A percentile compares a stretch with the other conserved stretches of the same genome.
Conservation (phyloP, 257 asterid genomes). For the Ilex asprella region DNA sequence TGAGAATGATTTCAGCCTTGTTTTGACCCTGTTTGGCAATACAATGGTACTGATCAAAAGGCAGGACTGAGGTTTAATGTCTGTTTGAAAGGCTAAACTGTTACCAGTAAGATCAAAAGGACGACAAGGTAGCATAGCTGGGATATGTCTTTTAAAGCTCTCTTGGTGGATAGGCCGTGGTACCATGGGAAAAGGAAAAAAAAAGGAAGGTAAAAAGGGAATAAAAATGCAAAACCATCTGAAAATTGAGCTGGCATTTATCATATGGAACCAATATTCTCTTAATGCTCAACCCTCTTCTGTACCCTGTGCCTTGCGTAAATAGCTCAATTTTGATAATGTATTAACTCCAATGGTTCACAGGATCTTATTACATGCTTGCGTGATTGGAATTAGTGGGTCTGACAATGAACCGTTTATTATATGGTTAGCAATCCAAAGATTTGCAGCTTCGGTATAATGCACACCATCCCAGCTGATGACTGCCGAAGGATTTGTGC, state of each 20-base stretch:
- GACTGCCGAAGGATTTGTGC: constrained; percentile 34
- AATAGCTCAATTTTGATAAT: too few species aligned
- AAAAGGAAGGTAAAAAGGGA: neutral
- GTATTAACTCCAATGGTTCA: too few species aligned
- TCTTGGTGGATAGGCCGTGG: neutral
- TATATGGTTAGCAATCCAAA: constrained; percentile 48
- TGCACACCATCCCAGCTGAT: constrained; percentile 93
- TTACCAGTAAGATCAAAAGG: neutral
- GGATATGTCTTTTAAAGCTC: neutral
- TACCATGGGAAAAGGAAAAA: neutral
- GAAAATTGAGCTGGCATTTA: neutral
- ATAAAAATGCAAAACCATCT: neutral
- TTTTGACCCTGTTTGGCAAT: neutral
- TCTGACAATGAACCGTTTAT: constrained; percentile 46
- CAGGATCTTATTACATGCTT: constrained; percentile 31
- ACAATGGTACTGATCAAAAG: too few species aligned
- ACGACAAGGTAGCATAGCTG: neutral
- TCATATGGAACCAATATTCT: neutral
- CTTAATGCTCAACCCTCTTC: neutral
- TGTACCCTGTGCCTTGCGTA: neutral
- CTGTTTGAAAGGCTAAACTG: too few species aligned
- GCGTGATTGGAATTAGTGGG: constrained; percentile 36
- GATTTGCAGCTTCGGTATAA: constrained; percentile 62
- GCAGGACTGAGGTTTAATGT: too few species aligned
- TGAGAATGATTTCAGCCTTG: neutral